Percentiles rank a stretch among this genome's conserved stretches.
Conservation (phyloP, 2,329 filamentous ascomycete species). For the Ceratocystis albifundus region DNA sequence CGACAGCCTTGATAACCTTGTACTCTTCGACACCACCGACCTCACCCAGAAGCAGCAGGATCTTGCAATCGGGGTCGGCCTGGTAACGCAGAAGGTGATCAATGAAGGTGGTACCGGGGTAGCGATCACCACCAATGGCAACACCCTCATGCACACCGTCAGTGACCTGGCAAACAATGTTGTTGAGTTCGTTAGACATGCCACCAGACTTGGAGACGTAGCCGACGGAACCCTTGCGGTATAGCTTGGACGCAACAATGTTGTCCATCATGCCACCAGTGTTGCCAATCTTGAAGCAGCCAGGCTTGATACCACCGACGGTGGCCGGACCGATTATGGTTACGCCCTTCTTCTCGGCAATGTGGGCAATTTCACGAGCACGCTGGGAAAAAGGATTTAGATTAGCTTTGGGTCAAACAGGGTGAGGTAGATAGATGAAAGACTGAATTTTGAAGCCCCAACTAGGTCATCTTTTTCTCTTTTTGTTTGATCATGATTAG, state of each 20-base stretch:
- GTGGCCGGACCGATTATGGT: slow-evolving; percentile 98
- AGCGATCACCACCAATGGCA: slow-evolving; percentile 97
- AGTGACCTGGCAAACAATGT: slow-evolving; percentile 92
- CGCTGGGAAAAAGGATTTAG: slow-evolving; percentile 42
- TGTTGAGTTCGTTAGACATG: slow-evolving; percentile 99
- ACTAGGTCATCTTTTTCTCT: background rate
- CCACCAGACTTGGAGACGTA: slow-evolving; percentile 99
- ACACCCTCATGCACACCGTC: slow-evolving; percentile 99
- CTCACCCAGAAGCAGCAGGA: slow-evolving; percentile 88
- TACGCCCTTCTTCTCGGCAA: slow-evolving; percentile 95
- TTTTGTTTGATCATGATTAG: no score
- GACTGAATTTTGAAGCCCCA: background rate
- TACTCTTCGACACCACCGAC: slow-evolving; percentile 99
- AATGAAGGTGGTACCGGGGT: slow-evolving; percentile 97
- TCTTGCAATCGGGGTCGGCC: slow-evolving; percentile 94
- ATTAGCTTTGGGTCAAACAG: background rate
- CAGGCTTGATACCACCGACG: slow-evolving; percentile 98
- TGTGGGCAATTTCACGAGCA: slow-evolving; percentile 93
- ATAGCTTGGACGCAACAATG: slow-evolving; percentile 98
- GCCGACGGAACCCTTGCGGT: slow-evolving; percentile 95
- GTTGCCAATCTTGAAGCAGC: slow-evolving; percentile 99
- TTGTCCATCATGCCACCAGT: slow-evolving; percentile 99
- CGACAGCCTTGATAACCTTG: slow-evolving; percentile 96
- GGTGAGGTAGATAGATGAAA: background rate
- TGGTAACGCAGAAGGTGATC: slow-evolving; percentile 96